Evolutionary conservation across 106 monocot species (phyloP).

Genomic region (Acorus calamus): DNA sequence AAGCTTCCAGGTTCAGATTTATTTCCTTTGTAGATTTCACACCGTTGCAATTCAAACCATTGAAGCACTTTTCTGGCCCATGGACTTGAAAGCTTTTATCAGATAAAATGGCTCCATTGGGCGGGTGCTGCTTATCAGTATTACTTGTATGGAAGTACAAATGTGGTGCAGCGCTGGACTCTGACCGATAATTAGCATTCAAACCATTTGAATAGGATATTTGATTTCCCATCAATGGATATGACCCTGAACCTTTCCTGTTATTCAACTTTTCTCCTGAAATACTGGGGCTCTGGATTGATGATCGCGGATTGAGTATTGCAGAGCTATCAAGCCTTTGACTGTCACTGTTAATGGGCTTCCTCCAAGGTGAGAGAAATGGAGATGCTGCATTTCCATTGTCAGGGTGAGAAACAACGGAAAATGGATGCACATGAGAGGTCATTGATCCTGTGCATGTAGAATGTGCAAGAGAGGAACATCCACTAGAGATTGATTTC

Average conservation of each 20-base stretch:
- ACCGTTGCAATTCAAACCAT: not conserved
- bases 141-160: not conserved
- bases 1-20: constrained; percentile 5
- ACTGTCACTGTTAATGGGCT: constrained; percentile 7
- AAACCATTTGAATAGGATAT: not conserved
- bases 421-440: constrained; percentile 3
- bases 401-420: constrained; percentile 13
- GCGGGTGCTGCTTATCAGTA: not conserved
- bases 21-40: not conserved
- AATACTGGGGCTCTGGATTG: constrained; percentile 1
- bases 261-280: not conserved
- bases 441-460: not conserved
- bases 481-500: constrained; percentile 11
- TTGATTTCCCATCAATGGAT: not conserved
- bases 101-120: not conserved
- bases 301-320: constrained; percentile 5
- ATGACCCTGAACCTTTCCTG: not conserved
- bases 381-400: constrained; percentile 1
- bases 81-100: not conserved
- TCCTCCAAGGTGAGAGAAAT: constrained; percentile 9
- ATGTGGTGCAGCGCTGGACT: not conserved
- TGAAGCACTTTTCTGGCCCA: not conserved
- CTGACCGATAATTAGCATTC: not conserved
- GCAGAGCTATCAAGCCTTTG: constrained; percentile 4
- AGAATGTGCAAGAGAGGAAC: constrained; percentile 2